Percentiles rank a stretch among this genome's conserved stretches.
phyloP scores from a whole-genome alignment of 768 basidiomycete genomes.

The Floccularia luteovirens region DNA sequence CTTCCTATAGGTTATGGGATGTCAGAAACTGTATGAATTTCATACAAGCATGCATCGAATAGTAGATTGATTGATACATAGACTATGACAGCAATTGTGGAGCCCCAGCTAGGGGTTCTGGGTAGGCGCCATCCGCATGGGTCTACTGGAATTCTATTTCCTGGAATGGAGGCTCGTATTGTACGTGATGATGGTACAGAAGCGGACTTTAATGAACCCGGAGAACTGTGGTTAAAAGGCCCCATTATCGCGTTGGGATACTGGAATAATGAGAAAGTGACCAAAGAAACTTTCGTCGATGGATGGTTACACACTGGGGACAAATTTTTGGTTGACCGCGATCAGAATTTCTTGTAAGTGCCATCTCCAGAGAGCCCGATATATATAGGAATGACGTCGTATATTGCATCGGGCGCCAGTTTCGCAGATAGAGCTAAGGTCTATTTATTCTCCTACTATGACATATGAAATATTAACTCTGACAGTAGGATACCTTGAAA shows the following conservation, averaged over 20 bases:
- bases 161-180: slow-evolving; percentile 60
- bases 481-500: slow-evolving; percentile 64
- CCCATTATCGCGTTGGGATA: slow-evolving; percentile 58
- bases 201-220: slow-evolving; percentile 48
- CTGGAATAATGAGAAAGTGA: slow-evolving; percentile 64
- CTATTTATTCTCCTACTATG: background rate
- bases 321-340: slow-evolving; percentile 49
- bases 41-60: background rate
- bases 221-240: slow-evolving; percentile 58
- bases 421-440: slow-evolving; percentile 78
- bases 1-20: slow-evolving; percentile 54
- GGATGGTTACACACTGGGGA: slow-evolving; percentile 80
- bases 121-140: slow-evolving; percentile 33
- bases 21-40: slow-evolving; percentile 51
- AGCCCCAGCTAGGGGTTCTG: slow-evolving; percentile 37
- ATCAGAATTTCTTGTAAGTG: slow-evolving; percentile 60
- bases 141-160: slow-evolving; percentile 49
- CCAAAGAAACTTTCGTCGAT: slow-evolving; percentile 54
- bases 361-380: background rate
- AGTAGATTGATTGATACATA: slow-evolving; percentile 13
- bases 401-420: slow-evolving; percentile 24
- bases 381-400: background rate
- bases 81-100: slow-evolving; percentile 46
- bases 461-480: background rate
- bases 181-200: slow-evolving; percentile 51